A percentile compares a stretch with the other conserved stretches of the same genome.
Conservation (phyloP, 306 rosid species). For the Fagus sylvatica region DNA sequence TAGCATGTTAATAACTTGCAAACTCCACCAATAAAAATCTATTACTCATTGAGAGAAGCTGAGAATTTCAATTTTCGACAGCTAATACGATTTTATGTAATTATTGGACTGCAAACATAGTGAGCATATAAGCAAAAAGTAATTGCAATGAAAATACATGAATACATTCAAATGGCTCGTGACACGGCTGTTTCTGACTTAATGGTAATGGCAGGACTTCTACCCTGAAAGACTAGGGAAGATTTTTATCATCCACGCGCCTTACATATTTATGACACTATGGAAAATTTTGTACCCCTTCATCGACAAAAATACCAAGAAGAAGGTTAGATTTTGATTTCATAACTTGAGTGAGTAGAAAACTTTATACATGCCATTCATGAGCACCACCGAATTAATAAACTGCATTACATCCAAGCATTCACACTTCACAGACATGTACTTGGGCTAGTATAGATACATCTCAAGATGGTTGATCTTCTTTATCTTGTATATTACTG, state of each 20-base stretch:
- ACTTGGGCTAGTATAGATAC: no score
- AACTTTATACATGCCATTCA: not conserved
- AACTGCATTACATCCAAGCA: no score
- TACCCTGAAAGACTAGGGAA: conserved; percentile 67
- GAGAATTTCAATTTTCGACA: not conserved
- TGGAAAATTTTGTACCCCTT: conserved; percentile 66
- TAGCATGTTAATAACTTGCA: no score
- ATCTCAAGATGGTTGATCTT: no score
- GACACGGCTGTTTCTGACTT: not conserved
- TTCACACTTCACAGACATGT: no score
- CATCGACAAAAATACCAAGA: conserved; percentile 58
- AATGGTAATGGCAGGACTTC: conserved; percentile 40
- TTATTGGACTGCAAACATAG: not conserved
- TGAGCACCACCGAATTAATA: no score
- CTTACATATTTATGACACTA: conserved; percentile 54
- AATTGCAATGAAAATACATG: not conserved
- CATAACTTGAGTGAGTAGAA: not conserved
- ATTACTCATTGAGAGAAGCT: not conserved
- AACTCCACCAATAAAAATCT: not conserved
- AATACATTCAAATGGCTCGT: not conserved
- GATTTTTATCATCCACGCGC: conserved; percentile 51
- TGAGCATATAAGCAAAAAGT: not conserved
- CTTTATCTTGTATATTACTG: not conserved
- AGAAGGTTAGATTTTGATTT: no score
- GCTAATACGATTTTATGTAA: not conserved